phyloP scores from a whole-genome alignment of 1,284 basidiomycete genomes.

The Agaricales sp. region DNA sequence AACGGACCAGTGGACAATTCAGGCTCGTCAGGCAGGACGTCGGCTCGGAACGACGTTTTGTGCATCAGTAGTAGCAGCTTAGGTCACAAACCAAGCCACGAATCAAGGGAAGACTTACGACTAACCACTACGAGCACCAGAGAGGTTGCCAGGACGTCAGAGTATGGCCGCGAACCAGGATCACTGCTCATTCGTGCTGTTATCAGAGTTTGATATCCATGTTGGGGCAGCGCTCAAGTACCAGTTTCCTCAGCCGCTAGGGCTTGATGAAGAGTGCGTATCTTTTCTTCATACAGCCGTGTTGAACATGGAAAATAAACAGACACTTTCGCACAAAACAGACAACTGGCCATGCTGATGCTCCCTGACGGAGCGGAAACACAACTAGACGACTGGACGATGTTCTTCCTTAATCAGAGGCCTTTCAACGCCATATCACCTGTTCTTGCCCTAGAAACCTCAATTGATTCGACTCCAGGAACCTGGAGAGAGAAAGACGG shows the following conservation, averaged over 20 bases:
- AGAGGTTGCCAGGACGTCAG: not conserved
- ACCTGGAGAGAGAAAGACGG: conserved; percentile 28
- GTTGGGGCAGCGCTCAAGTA: conserved; percentile 85
- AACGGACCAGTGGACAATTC: no score
- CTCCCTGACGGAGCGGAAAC: conserved; percentile 95
- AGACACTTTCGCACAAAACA: no score
- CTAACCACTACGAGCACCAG: no score
- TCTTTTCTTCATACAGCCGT: not conserved
- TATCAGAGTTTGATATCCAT: conserved; percentile 95
- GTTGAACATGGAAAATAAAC: conserved; percentile 9
- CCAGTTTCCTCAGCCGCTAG: conserved; percentile 88
- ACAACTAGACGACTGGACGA: conserved; percentile 93
- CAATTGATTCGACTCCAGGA: conserved; percentile 27
- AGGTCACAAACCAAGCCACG: no score
- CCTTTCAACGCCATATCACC: conserved; percentile 78
- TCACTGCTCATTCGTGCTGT: conserved; percentile 85
- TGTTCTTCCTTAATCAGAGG: conserved; percentile 95
- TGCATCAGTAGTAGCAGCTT: no score
- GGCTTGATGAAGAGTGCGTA: conserved; percentile 82
- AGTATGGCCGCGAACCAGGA: conserved; percentile 19
- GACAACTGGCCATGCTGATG: conserved; percentile 94
- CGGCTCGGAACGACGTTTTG: no score
- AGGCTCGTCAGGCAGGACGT: no score
- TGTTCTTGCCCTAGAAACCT: conserved; percentile 56
- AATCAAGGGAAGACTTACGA: not conserved